Percentiles rank a stretch among this genome's conserved stretches.
phyloP scores from a whole-genome alignment of 495 filamentous ascomycete species.

The Neurospora sp. region DNA sequence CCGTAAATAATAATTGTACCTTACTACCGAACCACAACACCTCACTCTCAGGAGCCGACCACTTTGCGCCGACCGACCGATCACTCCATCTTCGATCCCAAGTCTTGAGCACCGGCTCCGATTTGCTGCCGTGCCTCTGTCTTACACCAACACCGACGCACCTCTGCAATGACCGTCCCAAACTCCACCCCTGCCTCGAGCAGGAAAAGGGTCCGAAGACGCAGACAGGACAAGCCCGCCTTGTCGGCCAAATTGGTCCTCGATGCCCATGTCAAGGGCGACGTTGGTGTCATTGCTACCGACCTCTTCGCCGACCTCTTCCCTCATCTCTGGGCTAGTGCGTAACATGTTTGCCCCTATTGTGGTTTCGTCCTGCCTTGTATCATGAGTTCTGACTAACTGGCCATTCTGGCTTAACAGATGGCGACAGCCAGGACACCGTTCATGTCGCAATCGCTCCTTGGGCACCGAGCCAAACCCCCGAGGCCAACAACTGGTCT shows the following conservation, averaged over 20 bases:
- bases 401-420: slow-evolving; percentile 10
- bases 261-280: slow-evolving; percentile 78
- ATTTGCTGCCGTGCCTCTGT: not conserved
- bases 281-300: slow-evolving; percentile 77
- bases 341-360: not conserved
- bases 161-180: not conserved
- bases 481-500: slow-evolving; percentile 66
- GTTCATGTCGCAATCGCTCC: slow-evolving; percentile 73
- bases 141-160: not conserved
- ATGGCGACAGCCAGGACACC: slow-evolving; percentile 23
- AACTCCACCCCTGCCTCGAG: slow-evolving; percentile 2
- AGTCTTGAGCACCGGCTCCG: not conserved
- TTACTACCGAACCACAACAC: not conserved
- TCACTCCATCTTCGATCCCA: not conserved
- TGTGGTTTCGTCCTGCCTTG: not conserved
- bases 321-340: slow-evolving; percentile 41
- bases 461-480: slow-evolving; percentile 54
- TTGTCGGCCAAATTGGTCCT: slow-evolving; percentile 52
- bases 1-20: not conserved
- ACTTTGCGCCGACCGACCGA: not conserved
- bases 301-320: slow-evolving; percentile 79
- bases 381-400: slow-evolving; percentile 6
- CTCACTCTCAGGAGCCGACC: not conserved
- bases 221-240: slow-evolving; percentile 46
- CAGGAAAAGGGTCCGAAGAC: slow-evolving; percentile 35